Evolutionary conservation across 2,329 filamentous ascomycete species (phyloP).

Genomic region (Aspergillus sojae): DNA sequence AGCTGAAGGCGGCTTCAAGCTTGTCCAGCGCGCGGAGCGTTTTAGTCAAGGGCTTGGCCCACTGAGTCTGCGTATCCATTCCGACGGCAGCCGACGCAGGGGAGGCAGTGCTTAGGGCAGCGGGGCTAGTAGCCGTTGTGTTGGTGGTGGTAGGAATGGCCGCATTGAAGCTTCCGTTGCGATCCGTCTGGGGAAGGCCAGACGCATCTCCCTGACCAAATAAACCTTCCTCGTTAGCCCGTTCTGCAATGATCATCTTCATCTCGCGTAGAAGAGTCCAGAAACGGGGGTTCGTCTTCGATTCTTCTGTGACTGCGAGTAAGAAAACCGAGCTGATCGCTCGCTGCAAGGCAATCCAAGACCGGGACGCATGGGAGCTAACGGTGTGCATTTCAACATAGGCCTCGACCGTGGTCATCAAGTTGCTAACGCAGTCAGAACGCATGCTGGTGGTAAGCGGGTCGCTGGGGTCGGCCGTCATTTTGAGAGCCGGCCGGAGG

Average conservation of each 20-base stretch:
- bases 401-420: constrained; percentile 60
- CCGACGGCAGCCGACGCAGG: constrained; percentile 29
- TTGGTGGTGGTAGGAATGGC: constrained; percentile 33
- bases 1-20: constrained; percentile 44
- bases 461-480: constrained; percentile 49
- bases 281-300: constrained; percentile 43
- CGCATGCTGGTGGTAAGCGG: constrained; percentile 45
- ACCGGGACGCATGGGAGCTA: constrained; percentile 47
- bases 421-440: constrained; percentile 57
- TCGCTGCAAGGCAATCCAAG: constrained; percentile 51
- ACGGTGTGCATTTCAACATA: constrained; percentile 59
- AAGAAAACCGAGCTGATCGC: constrained; percentile 52
- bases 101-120: constrained; percentile 30
- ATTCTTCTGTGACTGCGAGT: constrained; percentile 49
- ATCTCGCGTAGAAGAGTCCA: constrained; percentile 45
- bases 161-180: constrained; percentile 17
- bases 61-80: constrained; percentile 45
- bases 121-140: constrained; percentile 28
- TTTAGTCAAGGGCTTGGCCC: constrained; percentile 50
- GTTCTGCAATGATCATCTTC: constrained; percentile 48
- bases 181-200: constrained; percentile 14
- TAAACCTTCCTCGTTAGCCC: constrained; percentile 40
- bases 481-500: constrained; percentile 62
- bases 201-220: constrained; percentile 25
- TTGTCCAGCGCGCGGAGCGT: constrained; percentile 50